Conservation (phyloP, 225 moss, liverwort and hornwort species). For the Marchantia polymorpha region DNA sequence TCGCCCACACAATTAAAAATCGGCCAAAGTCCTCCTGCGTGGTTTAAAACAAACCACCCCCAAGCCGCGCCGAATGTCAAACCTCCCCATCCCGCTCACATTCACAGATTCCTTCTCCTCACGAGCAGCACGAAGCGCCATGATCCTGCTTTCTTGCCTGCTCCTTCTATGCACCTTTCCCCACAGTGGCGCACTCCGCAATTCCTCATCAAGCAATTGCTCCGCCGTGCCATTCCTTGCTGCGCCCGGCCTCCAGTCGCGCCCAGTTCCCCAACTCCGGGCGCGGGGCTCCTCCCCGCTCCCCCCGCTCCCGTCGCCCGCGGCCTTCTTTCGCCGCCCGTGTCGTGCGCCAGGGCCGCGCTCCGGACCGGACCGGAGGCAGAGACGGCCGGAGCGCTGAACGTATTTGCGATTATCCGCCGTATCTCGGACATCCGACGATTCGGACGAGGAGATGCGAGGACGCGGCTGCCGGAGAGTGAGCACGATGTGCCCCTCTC, state of each 20-base stretch:
- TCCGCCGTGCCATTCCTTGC: background rate
- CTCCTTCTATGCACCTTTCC: background rate
- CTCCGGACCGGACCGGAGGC: background rate
- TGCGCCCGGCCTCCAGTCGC: background rate
- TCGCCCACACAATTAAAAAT: conserved; percentile 13
- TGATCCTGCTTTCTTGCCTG: conserved; percentile 13
- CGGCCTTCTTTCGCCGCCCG: background rate
- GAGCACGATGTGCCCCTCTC: background rate
- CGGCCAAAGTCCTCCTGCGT: background rate
- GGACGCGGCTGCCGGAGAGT: background rate
- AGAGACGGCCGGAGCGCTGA: background rate
- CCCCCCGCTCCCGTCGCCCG: background rate
- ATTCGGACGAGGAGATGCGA: background rate
- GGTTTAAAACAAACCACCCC: conserved; percentile 1
- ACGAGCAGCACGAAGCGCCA: conserved; percentile 22
- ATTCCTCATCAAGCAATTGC: background rate
- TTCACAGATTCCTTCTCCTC: background rate
- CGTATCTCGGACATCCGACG: background rate
- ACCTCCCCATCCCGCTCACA: background rate
- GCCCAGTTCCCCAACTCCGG: too few species aligned
- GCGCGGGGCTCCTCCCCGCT: background rate
- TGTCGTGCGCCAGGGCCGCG: background rate
- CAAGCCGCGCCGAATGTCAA: background rate
- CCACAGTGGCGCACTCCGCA: background rate
- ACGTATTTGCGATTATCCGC: background rate